These are phyloP conservation scores for Ilyonectria destructans DNA, from an alignment of 2,329 filamentous ascomycete genomes.

Conservation along the genomic window DNA sequence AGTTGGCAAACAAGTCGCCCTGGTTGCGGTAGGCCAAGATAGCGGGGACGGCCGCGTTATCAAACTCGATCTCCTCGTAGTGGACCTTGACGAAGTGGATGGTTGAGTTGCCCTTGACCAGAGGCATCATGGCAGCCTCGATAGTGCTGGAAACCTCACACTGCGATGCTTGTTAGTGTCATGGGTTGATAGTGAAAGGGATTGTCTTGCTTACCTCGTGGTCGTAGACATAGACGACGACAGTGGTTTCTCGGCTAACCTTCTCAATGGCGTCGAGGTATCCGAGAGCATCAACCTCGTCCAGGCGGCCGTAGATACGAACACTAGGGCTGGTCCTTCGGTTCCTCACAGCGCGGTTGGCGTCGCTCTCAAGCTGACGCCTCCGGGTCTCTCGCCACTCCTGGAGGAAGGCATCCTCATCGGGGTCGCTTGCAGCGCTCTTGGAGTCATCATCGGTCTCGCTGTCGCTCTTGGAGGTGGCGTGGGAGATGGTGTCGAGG, in stretches of 20 bases:
- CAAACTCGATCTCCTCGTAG: slow-evolving; percentile 94
- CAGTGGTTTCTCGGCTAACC: slow-evolving; percentile 83
- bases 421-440: slow-evolving; percentile 70
- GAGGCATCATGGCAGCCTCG: slow-evolving; percentile 81
- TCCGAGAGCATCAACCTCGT: slow-evolving; percentile 89
- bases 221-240: slow-evolving; percentile 96
- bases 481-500: slow-evolving; percentile 49
- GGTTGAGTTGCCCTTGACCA: slow-evolving; percentile 80
- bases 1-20: slow-evolving; percentile 91
- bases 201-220: slow-evolving; percentile 76
- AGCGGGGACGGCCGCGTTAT: slow-evolving; percentile 88
- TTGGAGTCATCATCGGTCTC: slow-evolving; percentile 64
- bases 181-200: not conserved
- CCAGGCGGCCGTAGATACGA: slow-evolving; percentile 83
- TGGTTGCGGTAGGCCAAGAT: slow-evolving; percentile 89
- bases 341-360: slow-evolving; percentile 69
- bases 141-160: slow-evolving; percentile 85
- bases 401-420: slow-evolving; percentile 86
- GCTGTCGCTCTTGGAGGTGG: slow-evolving; percentile 58
- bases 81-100: slow-evolving; percentile 93
- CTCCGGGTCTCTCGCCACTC: slow-evolving; percentile 89
- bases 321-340: slow-evolving; percentile 84
- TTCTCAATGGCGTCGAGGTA: slow-evolving; percentile 98
- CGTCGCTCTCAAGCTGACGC: slow-evolving; percentile 80
- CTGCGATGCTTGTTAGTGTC: slow-evolving; percentile 63